Base-by-base conservation (phyloP, 2,329 filamentous ascomycete species). In the Daldinia sp. region DNA sequence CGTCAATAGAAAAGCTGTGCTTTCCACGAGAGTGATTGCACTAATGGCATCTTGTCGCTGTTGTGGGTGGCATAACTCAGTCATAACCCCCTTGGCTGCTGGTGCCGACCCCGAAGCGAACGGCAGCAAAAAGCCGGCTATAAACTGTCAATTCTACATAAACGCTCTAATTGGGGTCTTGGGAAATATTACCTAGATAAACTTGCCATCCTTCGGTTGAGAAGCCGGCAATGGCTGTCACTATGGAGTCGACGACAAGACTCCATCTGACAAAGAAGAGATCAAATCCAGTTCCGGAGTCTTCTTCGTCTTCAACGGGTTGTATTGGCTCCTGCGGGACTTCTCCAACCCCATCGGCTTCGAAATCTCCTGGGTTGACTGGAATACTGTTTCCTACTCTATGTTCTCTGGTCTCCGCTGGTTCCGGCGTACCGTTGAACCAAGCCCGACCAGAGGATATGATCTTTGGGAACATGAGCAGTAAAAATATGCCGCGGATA, bases 81-180 rank as follows among this genome's bases (percentile, higher is more conserved):
- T 83, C 61, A 92, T 90, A n/a, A 89, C 87, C 0, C 89, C 90
- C 67, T 92, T 92, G 1, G 88, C 87, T 0, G 89, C 87, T 0
- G 88, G 84, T 0, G 88, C 89, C 0, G 89, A 89, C 0, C 90
- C 90, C 0, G 89, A 89, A 0, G 87, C 88, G 27, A 92, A 85
- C 0, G 90, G 90, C 0, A 92, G 79, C 1, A 91, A 72, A 23
- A 85, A 82, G 0, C 87, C 87, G 1, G 89, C 84, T 82, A 27
- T 3, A 0, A 25, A 23, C 50, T 27, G 29, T 59, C 21, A 64
- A 34, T 47, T 27, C 11, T 10, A 29, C 30, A 1, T 2, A 7
- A 5, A 34, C 9, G n/a, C 23, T 19, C 6, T 2, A 17, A n/a
- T 35, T 9, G 7, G 7, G 8, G 23, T 7, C 6, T 39, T 10